phyloP scores from a whole-genome alignment of 768 basidiomycete species.

The Auriscalpium orientale region DNA sequence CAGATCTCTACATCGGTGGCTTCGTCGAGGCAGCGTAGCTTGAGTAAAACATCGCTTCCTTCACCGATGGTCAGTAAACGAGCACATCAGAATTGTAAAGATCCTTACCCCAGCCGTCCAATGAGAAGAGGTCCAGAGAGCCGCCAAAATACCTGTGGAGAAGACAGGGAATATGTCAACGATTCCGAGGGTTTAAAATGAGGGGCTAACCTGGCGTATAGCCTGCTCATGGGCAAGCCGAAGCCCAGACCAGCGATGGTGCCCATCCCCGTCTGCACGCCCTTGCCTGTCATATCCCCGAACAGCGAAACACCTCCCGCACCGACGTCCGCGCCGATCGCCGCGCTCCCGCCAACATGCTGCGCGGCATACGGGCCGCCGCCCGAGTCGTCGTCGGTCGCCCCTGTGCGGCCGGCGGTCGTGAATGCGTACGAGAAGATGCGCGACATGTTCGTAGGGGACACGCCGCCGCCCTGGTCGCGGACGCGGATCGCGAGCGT shows the following conservation, averaged over 20 bases:
- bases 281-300: conserved; percentile 69
- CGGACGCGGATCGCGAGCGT: conserved; percentile 75
- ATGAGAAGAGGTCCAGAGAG: conserved; percentile 68
- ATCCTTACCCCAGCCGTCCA: conserved; percentile 75
- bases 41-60: conserved; percentile 50
- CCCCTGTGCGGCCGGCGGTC: conserved; percentile 54
- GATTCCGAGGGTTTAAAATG: not conserved
- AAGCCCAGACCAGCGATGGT: conserved; percentile 88
- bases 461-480: conserved; percentile 83
- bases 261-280: conserved; percentile 75
- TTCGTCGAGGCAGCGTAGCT: conserved; percentile 44
- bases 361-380: conserved; percentile 78
- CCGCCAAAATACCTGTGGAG: conserved; percentile 73
- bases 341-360: conserved; percentile 65
- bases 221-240: conserved; percentile 72
- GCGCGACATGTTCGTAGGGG: conserved; percentile 60
- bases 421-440: conserved; percentile 93
- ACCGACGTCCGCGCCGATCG: conserved; percentile 35
- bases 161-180: conserved; percentile 13
- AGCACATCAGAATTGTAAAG: not conserved
- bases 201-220: conserved; percentile 58
- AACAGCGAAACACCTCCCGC: conserved; percentile 50
- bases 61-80: conserved; percentile 2
- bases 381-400: conserved; percentile 29
- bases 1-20: conserved; percentile 45